A percentile compares a stretch with the other conserved stretches of the same genome.
Conservation (phyloP, 2,329 filamentous ascomycete genomes). For the Apiospora rasikravindrae region DNA sequence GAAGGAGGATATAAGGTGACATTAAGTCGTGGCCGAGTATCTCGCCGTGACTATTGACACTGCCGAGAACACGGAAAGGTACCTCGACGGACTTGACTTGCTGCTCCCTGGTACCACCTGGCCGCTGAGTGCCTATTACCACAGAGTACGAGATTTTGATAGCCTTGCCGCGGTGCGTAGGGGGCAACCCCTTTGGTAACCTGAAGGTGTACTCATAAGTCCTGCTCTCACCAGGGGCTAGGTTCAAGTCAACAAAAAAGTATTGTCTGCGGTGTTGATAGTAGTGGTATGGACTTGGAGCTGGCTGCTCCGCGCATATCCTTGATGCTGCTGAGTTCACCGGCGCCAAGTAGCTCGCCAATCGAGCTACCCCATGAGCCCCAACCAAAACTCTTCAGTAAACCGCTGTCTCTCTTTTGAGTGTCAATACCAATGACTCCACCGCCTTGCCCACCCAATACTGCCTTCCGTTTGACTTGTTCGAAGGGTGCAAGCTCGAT, state of each 20-base stretch:
- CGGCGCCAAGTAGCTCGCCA: slow-evolving; percentile 82
- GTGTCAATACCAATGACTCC: slow-evolving; percentile 84
- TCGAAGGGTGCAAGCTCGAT: slow-evolving; percentile 91
- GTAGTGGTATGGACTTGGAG: slow-evolving; percentile 83
- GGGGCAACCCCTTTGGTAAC: slow-evolving; percentile 86
- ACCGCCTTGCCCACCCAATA: slow-evolving; percentile 84
- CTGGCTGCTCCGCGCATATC: slow-evolving; percentile 92
- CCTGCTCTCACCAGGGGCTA: slow-evolving; percentile 86
- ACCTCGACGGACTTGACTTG: slow-evolving; percentile 90
- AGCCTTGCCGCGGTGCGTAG: slow-evolving; percentile 86
- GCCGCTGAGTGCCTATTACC: slow-evolving; percentile 88
- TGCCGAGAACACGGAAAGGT: slow-evolving; percentile 90
- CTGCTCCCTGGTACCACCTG: slow-evolving; percentile 77
- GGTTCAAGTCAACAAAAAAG: slow-evolving; percentile 92
- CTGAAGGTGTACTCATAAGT: slow-evolving; percentile 87
- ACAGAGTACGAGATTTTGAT: slow-evolving; percentile 94
- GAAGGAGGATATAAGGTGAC: slow-evolving; percentile 88
- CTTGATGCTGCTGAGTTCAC: slow-evolving; percentile 89
- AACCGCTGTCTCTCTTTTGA: slow-evolving; percentile 74
- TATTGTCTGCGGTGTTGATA: slow-evolving; percentile 95
- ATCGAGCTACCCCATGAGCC: slow-evolving; percentile 86
- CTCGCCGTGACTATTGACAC: slow-evolving; percentile 87
- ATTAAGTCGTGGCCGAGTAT: slow-evolving; percentile 93
- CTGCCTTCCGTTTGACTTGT: slow-evolving; percentile 92
- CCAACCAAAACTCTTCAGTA: slow-evolving; percentile 88